Percentiles rank a stretch among this genome's conserved stretches.
Conservation (phyloP, 2,329 filamentous ascomycete genomes). For the Ophiostoma perfectum region DNA sequence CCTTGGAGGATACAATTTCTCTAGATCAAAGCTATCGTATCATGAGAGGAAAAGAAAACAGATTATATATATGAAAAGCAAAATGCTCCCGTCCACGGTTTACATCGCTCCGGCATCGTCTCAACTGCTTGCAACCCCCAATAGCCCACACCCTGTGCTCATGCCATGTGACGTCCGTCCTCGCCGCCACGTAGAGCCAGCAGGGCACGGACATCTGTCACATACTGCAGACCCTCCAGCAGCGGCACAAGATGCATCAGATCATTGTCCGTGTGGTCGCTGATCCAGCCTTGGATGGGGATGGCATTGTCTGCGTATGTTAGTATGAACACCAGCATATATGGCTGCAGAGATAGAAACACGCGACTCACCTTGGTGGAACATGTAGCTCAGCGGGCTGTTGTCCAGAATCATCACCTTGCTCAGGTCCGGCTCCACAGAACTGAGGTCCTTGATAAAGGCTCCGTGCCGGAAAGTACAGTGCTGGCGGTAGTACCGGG, state of each 20-base stretch:
- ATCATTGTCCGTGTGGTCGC: conserved; percentile 94
- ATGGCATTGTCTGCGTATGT: conserved; percentile 79
- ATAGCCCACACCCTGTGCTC: conserved; percentile 18
- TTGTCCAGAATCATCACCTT: conserved; percentile 99
- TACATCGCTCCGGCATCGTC: conserved; percentile 4
- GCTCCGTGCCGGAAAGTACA: conserved; percentile 93
- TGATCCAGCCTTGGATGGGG: conserved; percentile 99
- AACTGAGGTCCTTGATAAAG: conserved; percentile 96
- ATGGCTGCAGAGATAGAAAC: not conserved
- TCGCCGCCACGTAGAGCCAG: conserved; percentile 85
- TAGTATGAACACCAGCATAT: not conserved
- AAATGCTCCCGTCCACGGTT: not conserved
- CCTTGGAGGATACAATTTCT: not conserved
- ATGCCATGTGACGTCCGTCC: conserved; percentile 56
- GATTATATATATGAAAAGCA: not conserved
- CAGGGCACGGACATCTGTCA: conserved; percentile 88
- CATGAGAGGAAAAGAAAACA: conserved; percentile 8
- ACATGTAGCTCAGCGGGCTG: conserved; percentile 95
- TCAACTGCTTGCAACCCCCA: not conserved
- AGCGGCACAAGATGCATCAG: conserved; percentile 87
- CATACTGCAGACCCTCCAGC: conserved; percentile 91
- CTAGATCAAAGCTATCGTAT: not conserved
- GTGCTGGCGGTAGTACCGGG: conserved; percentile 91
- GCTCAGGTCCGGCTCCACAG: conserved; percentile 92
- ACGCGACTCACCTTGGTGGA: conserved; percentile 75